Evolutionary conservation across 192 early-diverging fungal genomes (phyloP).

Genomic region (Lunasporangiospora selenospora): DNA sequence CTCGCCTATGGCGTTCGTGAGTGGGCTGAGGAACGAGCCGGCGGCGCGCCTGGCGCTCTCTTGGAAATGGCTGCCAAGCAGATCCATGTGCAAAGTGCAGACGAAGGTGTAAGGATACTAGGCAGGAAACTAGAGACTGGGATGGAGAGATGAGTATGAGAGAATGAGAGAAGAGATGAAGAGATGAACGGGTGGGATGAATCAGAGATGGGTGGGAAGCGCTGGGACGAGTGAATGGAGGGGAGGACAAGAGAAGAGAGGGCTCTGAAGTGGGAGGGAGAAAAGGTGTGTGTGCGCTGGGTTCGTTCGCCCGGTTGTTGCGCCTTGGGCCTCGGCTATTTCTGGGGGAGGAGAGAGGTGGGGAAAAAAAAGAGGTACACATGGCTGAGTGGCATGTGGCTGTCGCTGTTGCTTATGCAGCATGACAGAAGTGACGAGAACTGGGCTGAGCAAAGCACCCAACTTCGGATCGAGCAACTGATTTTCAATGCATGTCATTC

Average conservation of each 20-base stretch:
- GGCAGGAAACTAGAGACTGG: neutral
- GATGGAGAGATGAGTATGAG: neutral
- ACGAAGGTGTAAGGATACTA: neutral
- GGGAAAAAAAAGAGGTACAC: neutral
- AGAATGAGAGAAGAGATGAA: neutral
- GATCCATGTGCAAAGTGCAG: constrained; percentile 18
- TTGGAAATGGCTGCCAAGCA: constrained; percentile 31
- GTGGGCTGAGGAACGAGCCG: constrained; percentile 38
- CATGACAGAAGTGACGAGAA: constrained; percentile 19
- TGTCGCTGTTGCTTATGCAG: constrained; percentile 4
- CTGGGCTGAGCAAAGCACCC: constrained; percentile 36
- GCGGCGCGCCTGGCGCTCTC: constrained; percentile 45
- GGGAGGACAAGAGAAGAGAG: no score
- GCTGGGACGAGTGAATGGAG: neutral
- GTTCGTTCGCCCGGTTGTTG: neutral
- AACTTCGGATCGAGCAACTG: constrained; percentile 42
- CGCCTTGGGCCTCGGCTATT: neutral
- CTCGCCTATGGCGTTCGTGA: constrained; percentile 47
- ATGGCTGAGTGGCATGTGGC: neutral
- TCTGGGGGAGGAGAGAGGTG: no score
- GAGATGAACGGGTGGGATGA: neutral
- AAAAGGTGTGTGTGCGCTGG: neutral
- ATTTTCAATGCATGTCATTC: constrained; percentile 13
- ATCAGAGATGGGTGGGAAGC: neutral
- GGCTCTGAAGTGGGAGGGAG: neutral